These are phyloP conservation scores for Globisporangium irregulare DNA, from an alignment of 352 stramenopile genomes.

Conservation along the genomic window DNA sequence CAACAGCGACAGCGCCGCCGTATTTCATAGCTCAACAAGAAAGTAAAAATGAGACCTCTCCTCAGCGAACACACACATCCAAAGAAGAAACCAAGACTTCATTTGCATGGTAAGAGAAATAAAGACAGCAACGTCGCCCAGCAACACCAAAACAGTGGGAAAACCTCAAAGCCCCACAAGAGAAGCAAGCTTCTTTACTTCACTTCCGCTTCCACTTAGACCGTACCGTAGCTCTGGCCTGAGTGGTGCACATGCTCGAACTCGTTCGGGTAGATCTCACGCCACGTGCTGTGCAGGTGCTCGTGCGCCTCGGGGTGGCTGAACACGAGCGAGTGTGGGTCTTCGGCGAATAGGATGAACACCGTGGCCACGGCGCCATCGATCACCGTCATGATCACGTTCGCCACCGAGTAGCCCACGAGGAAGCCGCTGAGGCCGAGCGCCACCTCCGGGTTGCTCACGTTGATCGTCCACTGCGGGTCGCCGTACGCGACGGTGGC, in stretches of 20 bases:
- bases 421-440: conserved; percentile 46
- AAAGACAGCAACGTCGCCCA: background rate
- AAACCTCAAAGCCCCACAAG: background rate
- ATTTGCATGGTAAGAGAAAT: background rate
- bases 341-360: conserved; percentile 53
- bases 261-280: conserved; percentile 50
- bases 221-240: conserved; percentile 11
- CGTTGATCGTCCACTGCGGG: conserved; percentile 38
- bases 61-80: too few relatives aligned
- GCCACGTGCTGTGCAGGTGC: conserved; percentile 37
- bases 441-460: conserved; percentile 38
- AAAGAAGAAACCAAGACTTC: background rate
- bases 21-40: too few relatives aligned
- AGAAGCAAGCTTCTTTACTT: background rate
- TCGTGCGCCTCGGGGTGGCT: conserved; percentile 42
- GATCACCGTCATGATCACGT: conserved; percentile 53
- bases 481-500: conserved; percentile 35
- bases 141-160: background rate
- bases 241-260: conserved; percentile 18
- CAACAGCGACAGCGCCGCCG: too few relatives aligned
- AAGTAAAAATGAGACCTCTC: too few relatives aligned
- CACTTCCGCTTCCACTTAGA: background rate
- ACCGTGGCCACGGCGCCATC: conserved; percentile 45
- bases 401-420: conserved; percentile 45
- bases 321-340: conserved; percentile 34